Base-by-base conservation (phyloP, 306 rosid species). In the Leucaena leucocephala region DNA sequence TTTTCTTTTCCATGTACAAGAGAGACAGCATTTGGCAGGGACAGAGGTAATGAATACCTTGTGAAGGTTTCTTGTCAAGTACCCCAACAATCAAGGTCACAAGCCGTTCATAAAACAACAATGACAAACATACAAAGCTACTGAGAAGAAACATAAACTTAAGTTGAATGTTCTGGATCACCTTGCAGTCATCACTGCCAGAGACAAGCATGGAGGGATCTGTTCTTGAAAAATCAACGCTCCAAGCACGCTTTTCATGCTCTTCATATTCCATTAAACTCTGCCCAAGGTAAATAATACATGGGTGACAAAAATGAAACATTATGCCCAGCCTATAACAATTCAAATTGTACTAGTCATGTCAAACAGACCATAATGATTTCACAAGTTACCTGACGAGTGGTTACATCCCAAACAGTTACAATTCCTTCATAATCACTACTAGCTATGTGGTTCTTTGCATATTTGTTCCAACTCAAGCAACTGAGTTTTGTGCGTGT, bases 131-230 rank as follows among this genome's bases (percentile, higher is more conserved):
- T 16, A 43, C 61, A 67, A 39, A 64, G 70, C 62, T 14, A 19
- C 35, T 16, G 11, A 64, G 57, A 71, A 67, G 77, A 75, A 21
- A 58, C 66, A 68, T 34, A 59, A 74, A 77, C 68, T 82, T 48
- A 21, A 61, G 71, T 48, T 12, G 46, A 69, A 68, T 78, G 64
- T 61, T 76, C 45, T 15, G 35, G 38, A 71, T 61, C 85, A 95
- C 99, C 97, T 95, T 95, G 84, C 97, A 95, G 85, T 95, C 99
- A 86, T 95, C 99, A 65, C 99, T 95, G 71, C 99, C 98, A 61
- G 98, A 95, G 70, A 95, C 94, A 65, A 95, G 97, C 99, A 85
- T 93, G 8, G 96, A 85, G 46, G 99, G 99, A n/a, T 93, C 98
- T 43, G 96, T 93, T 79, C 90, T 87, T 15, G 99, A 93, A 88